Conservation (phyloP, 257 asterid species). For the Capsicum baccatum region DNA sequence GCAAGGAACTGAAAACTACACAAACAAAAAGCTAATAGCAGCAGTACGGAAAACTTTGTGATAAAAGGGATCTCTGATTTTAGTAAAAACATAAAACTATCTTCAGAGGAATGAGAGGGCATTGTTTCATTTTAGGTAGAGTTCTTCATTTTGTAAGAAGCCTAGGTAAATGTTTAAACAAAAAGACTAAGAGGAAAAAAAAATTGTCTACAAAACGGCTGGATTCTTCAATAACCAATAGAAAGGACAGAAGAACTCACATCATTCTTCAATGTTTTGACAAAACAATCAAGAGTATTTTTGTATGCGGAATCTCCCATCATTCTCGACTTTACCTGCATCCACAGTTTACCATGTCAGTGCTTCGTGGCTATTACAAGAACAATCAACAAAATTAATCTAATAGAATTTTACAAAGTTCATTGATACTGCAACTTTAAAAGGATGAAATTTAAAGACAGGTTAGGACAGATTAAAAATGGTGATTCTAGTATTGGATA, state of each 20-base stretch:
- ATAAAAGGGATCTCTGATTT: not conserved
- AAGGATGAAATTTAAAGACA: not conserved
- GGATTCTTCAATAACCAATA: constrained; percentile 10
- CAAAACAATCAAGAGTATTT: constrained; percentile 89
- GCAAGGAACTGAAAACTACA: not conserved
- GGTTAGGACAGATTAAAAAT: not conserved
- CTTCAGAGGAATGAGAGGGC: not conserved
- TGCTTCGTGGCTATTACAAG: not conserved
- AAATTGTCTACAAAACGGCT: not conserved
- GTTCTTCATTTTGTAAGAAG: constrained; percentile 10
- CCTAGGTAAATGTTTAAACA: not conserved
- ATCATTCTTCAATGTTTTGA: constrained; percentile 90
- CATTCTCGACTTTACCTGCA: constrained; percentile 97
- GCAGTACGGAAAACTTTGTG: not conserved
- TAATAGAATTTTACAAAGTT: not conserved
- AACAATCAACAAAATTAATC: constrained; percentile 13
- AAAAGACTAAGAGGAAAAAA: not conserved
- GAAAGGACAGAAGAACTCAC: constrained; percentile 51
- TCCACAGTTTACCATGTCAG: constrained; percentile 22
- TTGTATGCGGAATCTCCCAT: constrained; percentile 94
- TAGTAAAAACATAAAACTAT: not conserved
- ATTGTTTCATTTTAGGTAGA: not conserved
- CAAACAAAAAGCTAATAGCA: not conserved
- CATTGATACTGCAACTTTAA: not conserved
- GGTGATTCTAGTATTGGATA: not conserved